phyloP scores from a whole-genome alignment of 768 basidiomycete genomes.

The Tricholoma hemisulphureum region DNA sequence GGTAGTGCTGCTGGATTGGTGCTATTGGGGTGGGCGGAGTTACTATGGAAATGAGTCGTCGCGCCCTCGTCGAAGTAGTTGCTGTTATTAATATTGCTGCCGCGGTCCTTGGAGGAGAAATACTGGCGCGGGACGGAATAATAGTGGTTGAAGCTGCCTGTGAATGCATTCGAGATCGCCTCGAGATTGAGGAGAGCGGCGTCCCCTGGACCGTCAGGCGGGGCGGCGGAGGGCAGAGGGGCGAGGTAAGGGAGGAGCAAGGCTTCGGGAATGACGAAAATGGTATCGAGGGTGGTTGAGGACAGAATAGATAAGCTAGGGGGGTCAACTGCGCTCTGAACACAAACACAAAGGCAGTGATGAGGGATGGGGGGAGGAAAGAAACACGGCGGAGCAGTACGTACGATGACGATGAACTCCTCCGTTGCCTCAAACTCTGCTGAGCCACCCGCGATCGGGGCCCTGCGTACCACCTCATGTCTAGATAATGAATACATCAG shows the following conservation, averaged over 20 bases:
- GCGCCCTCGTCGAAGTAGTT: background rate
- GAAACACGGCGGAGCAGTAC: slow-evolving; percentile 24
- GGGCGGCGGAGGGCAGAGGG: background rate
- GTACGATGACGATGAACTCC: slow-evolving; percentile 57
- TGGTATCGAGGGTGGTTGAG: slow-evolving; percentile 46
- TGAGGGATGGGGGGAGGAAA: too few species aligned
- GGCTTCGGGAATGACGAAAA: slow-evolving; percentile 49
- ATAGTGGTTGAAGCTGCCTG: slow-evolving; percentile 1
- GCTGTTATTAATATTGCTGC: background rate
- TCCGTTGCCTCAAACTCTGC: slow-evolving; percentile 45
- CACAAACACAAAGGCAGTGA: background rate
- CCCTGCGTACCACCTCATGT: slow-evolving; percentile 50
- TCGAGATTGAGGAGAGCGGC: background rate
- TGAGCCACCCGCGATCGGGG: slow-evolving; percentile 39
- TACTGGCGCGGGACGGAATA: background rate
- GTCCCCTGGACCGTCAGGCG: background rate
- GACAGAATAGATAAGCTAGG: slow-evolving; percentile 57
- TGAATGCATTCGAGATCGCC: slow-evolving; percentile 5
- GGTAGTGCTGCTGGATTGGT: background rate
- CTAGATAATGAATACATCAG: slow-evolving; percentile 31
- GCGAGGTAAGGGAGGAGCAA: slow-evolving; percentile 36
- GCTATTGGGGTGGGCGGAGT: background rate
- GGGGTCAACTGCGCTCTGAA: slow-evolving; percentile 58
- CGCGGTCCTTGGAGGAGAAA: background rate
- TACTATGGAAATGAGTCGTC: background rate